Evolutionary conservation across 2,329 filamentous ascomycete species (phyloP).

Genomic region (Fusarium sp.): DNA sequence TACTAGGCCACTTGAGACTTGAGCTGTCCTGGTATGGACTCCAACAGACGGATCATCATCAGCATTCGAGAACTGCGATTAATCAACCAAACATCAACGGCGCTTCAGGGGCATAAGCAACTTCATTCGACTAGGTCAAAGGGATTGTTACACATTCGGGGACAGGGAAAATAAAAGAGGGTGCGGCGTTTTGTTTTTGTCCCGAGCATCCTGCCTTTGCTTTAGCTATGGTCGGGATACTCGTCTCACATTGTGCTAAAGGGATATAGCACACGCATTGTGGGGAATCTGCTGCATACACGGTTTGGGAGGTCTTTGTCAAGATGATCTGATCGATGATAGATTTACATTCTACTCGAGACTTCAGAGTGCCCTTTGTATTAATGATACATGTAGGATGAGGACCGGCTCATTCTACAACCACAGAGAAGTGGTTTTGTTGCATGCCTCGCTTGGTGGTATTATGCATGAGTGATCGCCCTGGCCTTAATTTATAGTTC

Average conservation of each 20-base stretch:
- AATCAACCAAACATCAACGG: constrained; percentile 8
- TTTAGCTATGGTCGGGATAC: constrained; percentile 17
- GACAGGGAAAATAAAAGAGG: constrained; percentile 31
- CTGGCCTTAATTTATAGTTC: background rate
- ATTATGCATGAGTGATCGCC: background rate
- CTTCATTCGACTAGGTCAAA: constrained; percentile 27
- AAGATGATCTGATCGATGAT: constrained; percentile 37
- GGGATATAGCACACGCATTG: constrained; percentile 23
- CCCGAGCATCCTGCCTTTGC: constrained; percentile 4
- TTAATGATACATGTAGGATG: constrained; percentile 37
- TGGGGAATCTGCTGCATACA: constrained; percentile 18
- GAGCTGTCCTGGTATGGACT: background rate
- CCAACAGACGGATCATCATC: background rate
- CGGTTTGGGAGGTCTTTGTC: constrained; percentile 19
- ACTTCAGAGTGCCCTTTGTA: constrained; percentile 18
- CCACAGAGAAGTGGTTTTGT: constrained; percentile 17
- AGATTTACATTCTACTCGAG: constrained; percentile 15
- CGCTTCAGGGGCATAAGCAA: constrained; percentile 31
- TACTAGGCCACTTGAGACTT: constrained; percentile 39
- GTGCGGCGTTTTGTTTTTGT: constrained; percentile 43
- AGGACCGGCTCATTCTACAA: constrained; percentile 21
- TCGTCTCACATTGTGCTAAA: constrained; percentile 14
- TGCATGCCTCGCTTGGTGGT: background rate
- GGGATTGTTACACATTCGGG: constrained; percentile 23
- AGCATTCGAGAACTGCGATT: constrained; percentile 10